phyloP scores from a whole-genome alignment of 1,284 basidiomycete species.

The Malassezia dermatis region DNA sequence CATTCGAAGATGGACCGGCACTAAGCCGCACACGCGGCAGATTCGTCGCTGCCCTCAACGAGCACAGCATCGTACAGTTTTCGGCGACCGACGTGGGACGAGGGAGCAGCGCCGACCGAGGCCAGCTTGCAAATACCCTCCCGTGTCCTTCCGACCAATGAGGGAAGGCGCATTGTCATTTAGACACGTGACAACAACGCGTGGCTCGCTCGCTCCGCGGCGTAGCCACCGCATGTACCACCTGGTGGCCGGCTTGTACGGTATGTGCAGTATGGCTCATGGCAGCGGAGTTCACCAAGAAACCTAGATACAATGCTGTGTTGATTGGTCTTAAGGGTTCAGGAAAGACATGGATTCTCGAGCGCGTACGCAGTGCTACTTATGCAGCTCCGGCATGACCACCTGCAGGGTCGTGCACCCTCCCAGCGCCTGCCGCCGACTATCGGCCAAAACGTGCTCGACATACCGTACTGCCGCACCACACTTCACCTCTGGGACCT shows the following conservation, averaged over 20 bases:
- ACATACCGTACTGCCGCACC: slow-evolving; percentile 18
- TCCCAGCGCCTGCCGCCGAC: slow-evolving; percentile 24
- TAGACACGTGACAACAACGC: slow-evolving; percentile 10
- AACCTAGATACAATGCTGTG: slow-evolving; percentile 25
- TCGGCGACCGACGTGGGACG: slow-evolving; percentile 1
- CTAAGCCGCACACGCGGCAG: slow-evolving; percentile 9
- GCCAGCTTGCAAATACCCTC: neutral
- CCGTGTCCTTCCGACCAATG: slow-evolving; percentile 18
- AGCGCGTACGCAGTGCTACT: slow-evolving; percentile 14
- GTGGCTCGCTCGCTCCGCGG: neutral
- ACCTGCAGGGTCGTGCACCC: slow-evolving; percentile 8
- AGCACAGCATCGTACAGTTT: slow-evolving; percentile 18
- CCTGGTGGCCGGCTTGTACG: slow-evolving; percentile 15
- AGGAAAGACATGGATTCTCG: slow-evolving; percentile 31
- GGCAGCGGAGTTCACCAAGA: slow-evolving; percentile 25
- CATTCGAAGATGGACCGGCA: slow-evolving; percentile 1
- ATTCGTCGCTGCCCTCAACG: slow-evolving; percentile 9
- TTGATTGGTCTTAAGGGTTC: slow-evolving; percentile 26
- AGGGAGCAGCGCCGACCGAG: neutral
- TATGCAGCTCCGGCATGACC: slow-evolving; percentile 5
- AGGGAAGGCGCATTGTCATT: neutral
- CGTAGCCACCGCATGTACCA: slow-evolving; percentile 14
- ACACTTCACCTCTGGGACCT: slow-evolving; percentile 35
- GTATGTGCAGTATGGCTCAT: slow-evolving; percentile 3
- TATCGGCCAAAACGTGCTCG: slow-evolving; percentile 33